A percentile compares a stretch with the other conserved stretches of the same genome.
These are phyloP conservation scores for Cystofilobasidium macerans DNA, from an alignment of 768 basidiomycete species.

Conservation along the genomic window DNA sequence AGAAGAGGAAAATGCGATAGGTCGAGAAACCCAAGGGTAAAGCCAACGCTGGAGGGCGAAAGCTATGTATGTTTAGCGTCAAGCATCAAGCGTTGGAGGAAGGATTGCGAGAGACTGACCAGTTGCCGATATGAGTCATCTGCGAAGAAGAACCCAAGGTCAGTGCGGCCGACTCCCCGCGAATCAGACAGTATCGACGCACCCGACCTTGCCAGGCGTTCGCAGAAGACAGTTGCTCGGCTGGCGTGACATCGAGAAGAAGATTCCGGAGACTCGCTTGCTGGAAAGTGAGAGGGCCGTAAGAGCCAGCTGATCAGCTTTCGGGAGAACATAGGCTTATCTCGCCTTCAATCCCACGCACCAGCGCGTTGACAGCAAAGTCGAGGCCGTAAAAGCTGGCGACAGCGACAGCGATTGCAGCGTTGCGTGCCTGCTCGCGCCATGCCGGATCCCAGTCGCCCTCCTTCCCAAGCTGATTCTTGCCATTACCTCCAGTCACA, in stretches of 20 bases:
- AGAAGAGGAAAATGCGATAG: constrained; percentile 68
- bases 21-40: constrained; percentile 86
- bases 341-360: too few relatives aligned
- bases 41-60: constrained; percentile 57
- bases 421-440: constrained; percentile 49
- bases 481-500: neutral
- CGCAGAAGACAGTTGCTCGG: constrained; percentile 76
- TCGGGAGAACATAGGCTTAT: too few relatives aligned
- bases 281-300: neutral
- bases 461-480: constrained; percentile 33
- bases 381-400: constrained; percentile 86
- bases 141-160: constrained; percentile 64
- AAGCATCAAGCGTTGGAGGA: neutral
- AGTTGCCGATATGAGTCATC: constrained; percentile 90
- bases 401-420: constrained; percentile 74
- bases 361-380: constrained; percentile 87
- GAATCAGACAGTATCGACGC: neutral
- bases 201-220: constrained; percentile 50
- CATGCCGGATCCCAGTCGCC: constrained; percentile 81
- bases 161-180: too few relatives aligned
- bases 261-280: constrained; percentile 41
- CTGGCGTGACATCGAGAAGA: constrained; percentile 80
- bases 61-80: neutral
- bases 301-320: too few relatives aligned
- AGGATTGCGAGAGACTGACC: neutral